Conservation (phyloP, 164 flowering plant genomes). For the Tetrastigma voinierianum region DNA sequence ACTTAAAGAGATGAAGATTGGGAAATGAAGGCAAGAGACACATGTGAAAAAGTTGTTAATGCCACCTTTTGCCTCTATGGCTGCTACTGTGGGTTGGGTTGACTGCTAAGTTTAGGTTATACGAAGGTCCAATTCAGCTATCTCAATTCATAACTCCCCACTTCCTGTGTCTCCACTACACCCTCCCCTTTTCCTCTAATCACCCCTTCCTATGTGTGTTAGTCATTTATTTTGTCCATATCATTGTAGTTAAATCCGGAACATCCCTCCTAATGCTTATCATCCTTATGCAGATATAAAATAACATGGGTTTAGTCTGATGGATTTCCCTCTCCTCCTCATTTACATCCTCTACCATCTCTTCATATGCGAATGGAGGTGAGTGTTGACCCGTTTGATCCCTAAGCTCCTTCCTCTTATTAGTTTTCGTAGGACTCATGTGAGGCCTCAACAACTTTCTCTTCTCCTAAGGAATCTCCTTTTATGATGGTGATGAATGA, state of each 20-base stretch:
- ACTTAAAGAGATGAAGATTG: too few relatives aligned
- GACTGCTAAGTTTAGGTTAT: too few relatives aligned
- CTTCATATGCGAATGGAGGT: slow-evolving; percentile 13
- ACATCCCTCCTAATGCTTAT: background rate
- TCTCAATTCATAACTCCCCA: background rate
- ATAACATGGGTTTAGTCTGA: slow-evolving; percentile 74
- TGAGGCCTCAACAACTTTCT: slow-evolving; percentile 65
- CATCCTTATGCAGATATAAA: slow-evolving; percentile 32
- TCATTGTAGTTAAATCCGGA: too few relatives aligned
- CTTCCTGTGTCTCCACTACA: background rate
- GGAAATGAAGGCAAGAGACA: too few relatives aligned
- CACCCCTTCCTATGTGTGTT: too few relatives aligned
- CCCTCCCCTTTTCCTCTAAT: background rate
- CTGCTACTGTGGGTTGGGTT: background rate
- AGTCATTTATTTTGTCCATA: too few relatives aligned
- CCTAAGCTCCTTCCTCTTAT: slow-evolving; percentile 20
- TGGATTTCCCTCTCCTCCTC: slow-evolving; percentile 64
- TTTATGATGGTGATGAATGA: too few relatives aligned
- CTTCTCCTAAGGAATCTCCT: slow-evolving; percentile 72
- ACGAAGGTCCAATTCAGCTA: background rate
- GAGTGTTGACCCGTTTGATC: slow-evolving; percentile 49
- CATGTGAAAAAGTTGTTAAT: background rate
- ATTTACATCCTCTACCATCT: slow-evolving; percentile 33
- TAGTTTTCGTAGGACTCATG: slow-evolving; percentile 43
- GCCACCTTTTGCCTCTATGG: background rate